phyloP scores from a whole-genome alignment of 495 filamentous ascomycete genomes.

The Immersiella caudata region DNA sequence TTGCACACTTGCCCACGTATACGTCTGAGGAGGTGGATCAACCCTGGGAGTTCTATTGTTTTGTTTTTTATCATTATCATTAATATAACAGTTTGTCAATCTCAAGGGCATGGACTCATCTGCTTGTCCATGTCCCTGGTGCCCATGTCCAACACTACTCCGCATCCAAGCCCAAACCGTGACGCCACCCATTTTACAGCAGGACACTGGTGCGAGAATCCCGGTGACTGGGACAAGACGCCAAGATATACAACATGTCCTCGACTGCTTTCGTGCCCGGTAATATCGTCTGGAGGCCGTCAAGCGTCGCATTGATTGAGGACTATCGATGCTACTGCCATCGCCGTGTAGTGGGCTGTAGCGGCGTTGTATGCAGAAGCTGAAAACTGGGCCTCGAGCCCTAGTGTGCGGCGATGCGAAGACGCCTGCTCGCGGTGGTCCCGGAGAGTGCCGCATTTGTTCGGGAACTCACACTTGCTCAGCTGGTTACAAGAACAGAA shows the following conservation, averaged over 20 bases:
- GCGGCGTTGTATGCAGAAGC: slow-evolving; percentile 3
- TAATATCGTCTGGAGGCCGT: slow-evolving; percentile 1
- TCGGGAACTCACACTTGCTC: slow-evolving; percentile 7
- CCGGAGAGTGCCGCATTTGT: slow-evolving; percentile 6
- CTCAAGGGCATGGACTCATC: slow-evolving; percentile 12
- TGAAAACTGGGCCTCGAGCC: slow-evolving; percentile 1
- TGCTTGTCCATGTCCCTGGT: slow-evolving; percentile 9
- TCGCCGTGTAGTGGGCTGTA: slow-evolving; percentile 1
- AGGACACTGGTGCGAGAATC: slow-evolving; percentile 6
- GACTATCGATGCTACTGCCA: slow-evolving; percentile 2
- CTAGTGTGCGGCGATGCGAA: slow-evolving; percentile 3
- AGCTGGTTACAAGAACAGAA: slow-evolving; percentile 10
- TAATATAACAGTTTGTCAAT: slow-evolving; percentile 10
- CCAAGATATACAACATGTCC: slow-evolving; percentile 3
- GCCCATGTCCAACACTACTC: slow-evolving; percentile 9
- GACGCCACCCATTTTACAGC: neutral
- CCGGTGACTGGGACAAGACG: slow-evolving; percentile 12
- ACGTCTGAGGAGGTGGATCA: slow-evolving; percentile 9
- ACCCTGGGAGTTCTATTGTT: slow-evolving; percentile 5
- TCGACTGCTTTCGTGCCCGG: slow-evolving; percentile 4
- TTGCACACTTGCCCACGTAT: slow-evolving; percentile 4
- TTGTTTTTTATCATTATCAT: slow-evolving; percentile 6
- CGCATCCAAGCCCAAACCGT: slow-evolving; percentile 10
- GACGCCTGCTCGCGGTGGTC: slow-evolving; percentile 9
- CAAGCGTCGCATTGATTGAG: neutral